Base-by-base conservation (phyloP, 192 early-diverging fungal genomes). In the Coemansia sp. region DNA sequence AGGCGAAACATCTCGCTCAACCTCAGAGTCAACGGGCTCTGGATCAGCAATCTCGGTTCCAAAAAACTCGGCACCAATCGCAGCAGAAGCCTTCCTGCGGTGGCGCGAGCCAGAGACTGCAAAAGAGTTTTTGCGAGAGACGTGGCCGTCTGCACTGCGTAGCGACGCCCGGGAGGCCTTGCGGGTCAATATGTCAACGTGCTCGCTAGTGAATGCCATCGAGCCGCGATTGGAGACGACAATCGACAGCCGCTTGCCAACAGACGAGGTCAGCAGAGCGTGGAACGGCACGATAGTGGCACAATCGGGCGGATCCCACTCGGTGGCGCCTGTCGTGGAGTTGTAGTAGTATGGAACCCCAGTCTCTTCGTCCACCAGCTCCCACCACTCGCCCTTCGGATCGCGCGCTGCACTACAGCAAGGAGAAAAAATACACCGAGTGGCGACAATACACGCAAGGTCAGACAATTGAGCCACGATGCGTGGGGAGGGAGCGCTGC, bases 321-420 rank as follows among this genome's bases (percentile, higher is more conserved):
- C 94, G 34, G 95, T 96, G 52, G 91, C 85, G 44, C 92, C 90
- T 0, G 95, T 94, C 50, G 83, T 82, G 4, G 95, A 91, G 83
- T 96, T 92, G 86, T 98, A 97, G 80, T 95, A 98, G 73, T 97
- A 99, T 8, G 95, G 95, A 57, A 93, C 75, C 53, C 93, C 89
- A 43, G 91, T 87, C 41, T 90, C 79, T 39, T 96, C 92, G 78
- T 97, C 95, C 71, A 89, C 90, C 33, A 96, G 89, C 86, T 99
- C 95, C 97, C 97, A 99, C 95, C 95, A 99, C 73, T 99, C 97
- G 74, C 89, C 89, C 52, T 87, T 86, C 24, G 88, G 90, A 76
- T 93, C 88, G 68, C 79, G 88, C 27, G 88, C 88, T 49, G 89
- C 87, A 31, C 92, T 95, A 81, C 64, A 75, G 34, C 44, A 55